Percentiles rank a stretch among this genome's conserved stretches.
These are phyloP conservation scores for Russula vinacea DNA, from an alignment of 768 basidiomycete species.

Conservation along the genomic window DNA sequence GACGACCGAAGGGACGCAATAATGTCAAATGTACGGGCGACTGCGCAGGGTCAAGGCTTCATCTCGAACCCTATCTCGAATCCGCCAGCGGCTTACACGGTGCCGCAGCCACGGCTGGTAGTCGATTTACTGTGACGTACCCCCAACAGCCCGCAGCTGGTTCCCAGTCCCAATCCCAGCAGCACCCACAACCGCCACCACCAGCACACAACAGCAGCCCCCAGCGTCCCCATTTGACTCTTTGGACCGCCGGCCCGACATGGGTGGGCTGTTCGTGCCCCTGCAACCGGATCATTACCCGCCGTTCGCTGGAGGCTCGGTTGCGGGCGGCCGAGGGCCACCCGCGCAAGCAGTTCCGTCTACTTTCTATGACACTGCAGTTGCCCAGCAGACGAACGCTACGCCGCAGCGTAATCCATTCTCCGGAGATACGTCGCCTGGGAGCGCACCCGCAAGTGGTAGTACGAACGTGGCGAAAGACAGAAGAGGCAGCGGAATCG, in stretches of 20 bases:
- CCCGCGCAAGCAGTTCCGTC: conserved; percentile 52
- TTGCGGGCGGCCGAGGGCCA: conserved; percentile 38
- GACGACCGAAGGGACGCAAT: conserved; percentile 74
- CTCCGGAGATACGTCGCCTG: conserved; percentile 26
- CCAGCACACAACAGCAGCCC: conserved; percentile 29
- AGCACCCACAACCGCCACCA: conserved; percentile 12
- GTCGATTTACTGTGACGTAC: conserved; percentile 60
- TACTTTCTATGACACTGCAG: conserved; percentile 69
- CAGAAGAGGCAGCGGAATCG: conserved; percentile 62
- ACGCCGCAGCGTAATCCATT: conserved; percentile 40
- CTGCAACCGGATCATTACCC: conserved; percentile 81
- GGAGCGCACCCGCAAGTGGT: conserved; percentile 38
- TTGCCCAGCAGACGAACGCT: conserved; percentile 40
- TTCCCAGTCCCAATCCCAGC: conserved; percentile 33
- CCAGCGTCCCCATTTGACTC: conserved; percentile 52
- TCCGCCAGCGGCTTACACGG: conserved; percentile 72
- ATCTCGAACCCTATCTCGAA: conserved; percentile 57
- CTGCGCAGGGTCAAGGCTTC: conserved; percentile 43
- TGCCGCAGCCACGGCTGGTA: conserved; percentile 49
- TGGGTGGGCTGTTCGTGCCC: conserved; percentile 70
- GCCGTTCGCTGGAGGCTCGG: conserved; percentile 43
- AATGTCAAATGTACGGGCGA: conserved; percentile 72
- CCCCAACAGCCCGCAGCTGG: conserved; percentile 29
- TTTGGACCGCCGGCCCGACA: conserved; percentile 60
- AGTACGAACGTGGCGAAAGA: conserved; percentile 48